Base-by-base conservation (phyloP, 1,284 basidiomycete species). In the Ceratobasidium sp. region DNA sequence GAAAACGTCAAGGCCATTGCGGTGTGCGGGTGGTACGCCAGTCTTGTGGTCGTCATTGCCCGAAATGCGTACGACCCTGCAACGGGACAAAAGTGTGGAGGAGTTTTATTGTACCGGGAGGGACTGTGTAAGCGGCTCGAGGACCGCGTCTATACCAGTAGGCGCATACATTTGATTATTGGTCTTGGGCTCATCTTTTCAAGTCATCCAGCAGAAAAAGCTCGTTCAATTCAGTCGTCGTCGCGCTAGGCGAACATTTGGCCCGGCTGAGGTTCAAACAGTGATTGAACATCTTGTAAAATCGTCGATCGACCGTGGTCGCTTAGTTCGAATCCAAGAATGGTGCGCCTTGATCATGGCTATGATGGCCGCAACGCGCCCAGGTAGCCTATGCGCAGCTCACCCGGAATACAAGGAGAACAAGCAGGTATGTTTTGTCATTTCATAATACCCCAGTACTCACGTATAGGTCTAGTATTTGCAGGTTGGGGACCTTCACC, bases 51-150 rank as follows among this genome's bases (percentile, higher is more conserved):
- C 7, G 13, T 18, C 23, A 58, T 58, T n/a, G 55, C 55, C 13
- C 13, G n/a, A n/a, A n/a, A n/a, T 58, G 55, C 55, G 7, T 58
- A 58, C 23, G 23, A 58, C n/a, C 55, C 55, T 7, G 55, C 7
- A 7, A 58, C 55, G 7, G 55, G 55, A 6, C 55, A 58, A 58
- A 58, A 58, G 23, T 58, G 55, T 58, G 55, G 55, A 26, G 55
- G 55, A 7, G 7, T n/a, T 7, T 10, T 58, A 26, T n/a, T 58
- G 55, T 58, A 58, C 23, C 23, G 55, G 10, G 10, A n/a, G n/a
- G 55, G 23, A 26, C 23, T 58, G n/a, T 9, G 13, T n/a, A 58
- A n/a, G 13, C 10, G 23, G 23, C 55, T 58, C 23, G 55, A 58
- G 55, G 55, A 58, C 23, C 13, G 18, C 10, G 55, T 58, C 18